phyloP scores from a whole-genome alignment of 495 filamentous ascomycete genomes.

The Beverwykella pulmonaria region DNA sequence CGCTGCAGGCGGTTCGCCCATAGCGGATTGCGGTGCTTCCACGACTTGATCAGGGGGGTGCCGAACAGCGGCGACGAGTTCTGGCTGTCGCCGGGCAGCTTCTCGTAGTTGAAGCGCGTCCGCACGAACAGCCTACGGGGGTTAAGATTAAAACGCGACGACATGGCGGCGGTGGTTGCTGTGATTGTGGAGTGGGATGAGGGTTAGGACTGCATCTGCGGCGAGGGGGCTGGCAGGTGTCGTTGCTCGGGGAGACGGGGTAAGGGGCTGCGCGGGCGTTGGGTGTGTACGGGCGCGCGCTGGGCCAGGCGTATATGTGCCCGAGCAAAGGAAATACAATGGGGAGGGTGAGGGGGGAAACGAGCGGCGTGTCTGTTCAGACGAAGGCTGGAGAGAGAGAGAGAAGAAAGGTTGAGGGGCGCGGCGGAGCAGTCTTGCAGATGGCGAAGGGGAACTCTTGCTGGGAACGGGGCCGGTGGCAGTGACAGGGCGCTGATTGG shows the following conservation, averaged over 20 bases:
- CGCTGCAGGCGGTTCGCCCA: constrained; percentile 36
- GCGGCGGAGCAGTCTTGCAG: not conserved
- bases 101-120: constrained; percentile 43
- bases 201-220: constrained; percentile 31
- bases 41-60: constrained; percentile 34
- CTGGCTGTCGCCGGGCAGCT: constrained; percentile 42
- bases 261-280: constrained; percentile 7
- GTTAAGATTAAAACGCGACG: constrained; percentile 32
- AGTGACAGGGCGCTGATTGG: not conserved
- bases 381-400: constrained; percentile 1
- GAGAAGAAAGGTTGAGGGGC: constrained; percentile 1
- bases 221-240: constrained; percentile 1
- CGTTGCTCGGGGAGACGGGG: not conserved
- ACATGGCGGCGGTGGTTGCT: constrained; percentile 16
- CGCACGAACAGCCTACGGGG: constrained; percentile 33
- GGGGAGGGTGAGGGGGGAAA: not conserved
- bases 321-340: not conserved
- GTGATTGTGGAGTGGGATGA: constrained; percentile 6
- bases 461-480: not conserved
- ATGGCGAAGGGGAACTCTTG: not conserved
- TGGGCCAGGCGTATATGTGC: constrained; percentile 1
- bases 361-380: constrained; percentile 19
- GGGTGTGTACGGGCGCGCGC: not conserved
- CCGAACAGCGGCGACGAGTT: constrained; percentile 41
- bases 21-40: constrained; percentile 35